Percentiles rank a stretch among this genome's conserved stretches.
These are phyloP conservation scores for Yarrowia keelungensis DNA, from an alignment of 805 yeast genomes.

Conservation along the genomic window DNA sequence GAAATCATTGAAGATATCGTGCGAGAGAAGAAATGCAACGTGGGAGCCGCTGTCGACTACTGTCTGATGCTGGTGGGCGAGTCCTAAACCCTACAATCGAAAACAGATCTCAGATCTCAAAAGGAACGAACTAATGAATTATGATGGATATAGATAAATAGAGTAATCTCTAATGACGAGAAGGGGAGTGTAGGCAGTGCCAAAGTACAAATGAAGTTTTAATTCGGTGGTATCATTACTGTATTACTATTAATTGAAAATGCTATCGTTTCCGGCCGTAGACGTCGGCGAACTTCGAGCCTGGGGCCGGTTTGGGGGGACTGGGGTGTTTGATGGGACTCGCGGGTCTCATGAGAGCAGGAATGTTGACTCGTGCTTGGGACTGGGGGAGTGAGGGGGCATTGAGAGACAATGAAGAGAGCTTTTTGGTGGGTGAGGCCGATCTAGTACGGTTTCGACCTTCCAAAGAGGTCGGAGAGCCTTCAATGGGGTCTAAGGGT, in stretches of 20 bases:
- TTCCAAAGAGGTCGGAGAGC: conserved; percentile 14
- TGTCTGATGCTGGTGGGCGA: conserved; percentile 48
- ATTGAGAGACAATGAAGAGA: conserved; percentile 8
- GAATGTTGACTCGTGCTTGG: conserved; percentile 23
- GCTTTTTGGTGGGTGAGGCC: conserved; percentile 14
- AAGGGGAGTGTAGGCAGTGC: no score
- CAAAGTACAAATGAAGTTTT: no score
- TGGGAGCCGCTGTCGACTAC: conserved; percentile 78
- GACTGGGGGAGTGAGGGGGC: conserved; percentile 18
- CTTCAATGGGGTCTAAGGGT: conserved; percentile 27
- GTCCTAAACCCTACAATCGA: conserved; percentile 2
- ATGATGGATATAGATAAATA: conserved; percentile 26
- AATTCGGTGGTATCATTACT: conserved; percentile 2
- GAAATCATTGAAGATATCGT: conserved; percentile 75
- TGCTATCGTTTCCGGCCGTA: conserved; percentile 20
- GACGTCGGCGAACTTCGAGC: conserved; percentile 27
- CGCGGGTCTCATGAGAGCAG: conserved; percentile 28
- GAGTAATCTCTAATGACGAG: background rate
- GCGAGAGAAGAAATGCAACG: conserved; percentile 65
- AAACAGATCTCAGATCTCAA: background rate
- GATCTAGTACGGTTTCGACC: background rate
- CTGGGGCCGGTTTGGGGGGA: conserved; percentile 19
- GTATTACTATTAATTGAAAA: background rate
- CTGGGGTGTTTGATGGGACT: conserved; percentile 27
- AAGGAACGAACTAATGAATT: conserved; percentile 3